Conservation (phyloP, 306 rosid species). For the Lathyrus aphaca region DNA sequence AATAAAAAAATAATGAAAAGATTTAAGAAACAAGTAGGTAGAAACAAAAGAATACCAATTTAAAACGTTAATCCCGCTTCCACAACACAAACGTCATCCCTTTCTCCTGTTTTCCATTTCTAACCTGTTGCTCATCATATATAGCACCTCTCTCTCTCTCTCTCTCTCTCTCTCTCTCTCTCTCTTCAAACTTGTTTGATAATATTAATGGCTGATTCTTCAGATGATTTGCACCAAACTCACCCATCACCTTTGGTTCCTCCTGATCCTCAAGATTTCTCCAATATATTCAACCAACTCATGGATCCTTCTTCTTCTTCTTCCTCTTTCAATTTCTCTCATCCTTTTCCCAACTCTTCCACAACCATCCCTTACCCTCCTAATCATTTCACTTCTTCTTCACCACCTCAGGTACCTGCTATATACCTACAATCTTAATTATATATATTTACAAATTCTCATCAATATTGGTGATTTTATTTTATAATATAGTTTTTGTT, state of each 20-base stretch:
- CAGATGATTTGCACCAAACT: conserved; percentile 28
- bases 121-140: conserved; percentile 11
- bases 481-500: not conserved
- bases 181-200: not conserved
- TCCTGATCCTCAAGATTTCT: conserved; percentile 61
- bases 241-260: conserved; percentile 41
- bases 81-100: conserved; percentile 3
- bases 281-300: conserved; percentile 63
- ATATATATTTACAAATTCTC: too few species aligned
- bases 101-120: conserved; percentile 16
- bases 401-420: conserved; percentile 16
- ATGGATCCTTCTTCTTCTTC: conserved; percentile 41
- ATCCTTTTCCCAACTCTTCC: conserved; percentile 43
- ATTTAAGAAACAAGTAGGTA: conserved; percentile 29
- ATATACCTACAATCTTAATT: too few species aligned
- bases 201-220: conserved; percentile 4
- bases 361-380: conserved; percentile 7
- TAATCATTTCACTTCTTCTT: conserved; percentile 28
- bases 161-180: conserved; percentile 31
- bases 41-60: conserved; percentile 1
- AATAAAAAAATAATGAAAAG: conserved; percentile 25
- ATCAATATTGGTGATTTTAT: too few species aligned
- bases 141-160: conserved; percentile 14
- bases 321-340: conserved; percentile 42
- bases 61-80: conserved; percentile 44